phyloP scores from a whole-genome alignment of 495 filamentous ascomycete genomes.

The Xylaria castorea region DNA sequence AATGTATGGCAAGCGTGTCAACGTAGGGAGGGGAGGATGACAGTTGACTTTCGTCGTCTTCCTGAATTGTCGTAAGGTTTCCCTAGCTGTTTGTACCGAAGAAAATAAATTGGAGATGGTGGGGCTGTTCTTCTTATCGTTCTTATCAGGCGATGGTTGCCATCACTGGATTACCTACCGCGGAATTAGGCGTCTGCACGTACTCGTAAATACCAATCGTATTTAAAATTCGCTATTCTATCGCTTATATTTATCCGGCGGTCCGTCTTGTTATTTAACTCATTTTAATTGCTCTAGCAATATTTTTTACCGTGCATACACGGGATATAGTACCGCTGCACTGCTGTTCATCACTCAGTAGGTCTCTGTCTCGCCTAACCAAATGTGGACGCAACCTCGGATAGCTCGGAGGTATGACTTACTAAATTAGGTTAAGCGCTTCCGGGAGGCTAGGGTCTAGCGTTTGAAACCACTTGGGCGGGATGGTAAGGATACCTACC shows the following conservation, averaged over 20 bases:
- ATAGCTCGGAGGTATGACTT: neutral
- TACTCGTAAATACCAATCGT: neutral
- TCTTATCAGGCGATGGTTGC: conserved; percentile 13
- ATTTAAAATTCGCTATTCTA: neutral
- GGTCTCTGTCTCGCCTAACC: neutral
- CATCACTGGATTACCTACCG: neutral
- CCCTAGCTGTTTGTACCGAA: neutral
- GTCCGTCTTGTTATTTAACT: neutral
- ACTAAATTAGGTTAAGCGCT: neutral
- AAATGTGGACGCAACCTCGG: neutral
- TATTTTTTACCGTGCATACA: neutral
- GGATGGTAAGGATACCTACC: too few species aligned
- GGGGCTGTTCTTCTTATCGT: conserved; percentile 15
- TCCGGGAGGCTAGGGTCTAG: neutral
- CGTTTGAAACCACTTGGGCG: neutral
- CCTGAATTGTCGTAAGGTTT: neutral
- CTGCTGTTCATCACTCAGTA: conserved; percentile 3
- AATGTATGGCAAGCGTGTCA: neutral
- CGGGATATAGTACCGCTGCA: neutral
- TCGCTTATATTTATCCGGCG: neutral
- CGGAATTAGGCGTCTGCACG: neutral
- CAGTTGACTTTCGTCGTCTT: neutral
- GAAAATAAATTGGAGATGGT: conserved; percentile 32
- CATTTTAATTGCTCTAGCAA: neutral
- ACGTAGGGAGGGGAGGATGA: neutral